phyloP scores from a whole-genome alignment of 2,329 filamentous ascomycete species.

The Aspergillus pseudoviridinutans region DNA sequence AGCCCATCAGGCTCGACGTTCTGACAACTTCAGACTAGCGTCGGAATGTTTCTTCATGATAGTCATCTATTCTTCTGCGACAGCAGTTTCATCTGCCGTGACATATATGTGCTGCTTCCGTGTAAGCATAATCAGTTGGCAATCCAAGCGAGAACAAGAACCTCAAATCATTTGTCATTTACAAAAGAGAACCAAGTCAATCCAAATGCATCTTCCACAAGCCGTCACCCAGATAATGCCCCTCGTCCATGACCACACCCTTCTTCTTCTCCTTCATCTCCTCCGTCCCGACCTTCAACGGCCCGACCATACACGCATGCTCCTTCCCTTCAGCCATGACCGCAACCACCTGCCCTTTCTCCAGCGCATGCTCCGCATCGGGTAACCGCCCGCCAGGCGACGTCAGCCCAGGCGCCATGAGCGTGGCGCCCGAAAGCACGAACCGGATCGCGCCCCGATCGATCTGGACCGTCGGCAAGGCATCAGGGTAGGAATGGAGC shows the following conservation, averaged over 20 bases:
- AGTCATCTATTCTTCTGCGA: not conserved
- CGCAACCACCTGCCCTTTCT: slow-evolving; percentile 78
- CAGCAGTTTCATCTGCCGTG: not conserved
- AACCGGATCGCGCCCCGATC: slow-evolving; percentile 96
- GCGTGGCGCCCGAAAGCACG: slow-evolving; percentile 84
- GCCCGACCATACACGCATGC: slow-evolving; percentile 82
- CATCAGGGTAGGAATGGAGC: slow-evolving; percentile 82
- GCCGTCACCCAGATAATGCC: slow-evolving; percentile 91
- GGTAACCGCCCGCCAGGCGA: slow-evolving; percentile 77
- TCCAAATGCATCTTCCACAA: slow-evolving; percentile 71
- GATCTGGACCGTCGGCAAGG: slow-evolving; percentile 80
- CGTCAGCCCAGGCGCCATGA: slow-evolving; percentile 95
- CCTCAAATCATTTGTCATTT: not conserved
- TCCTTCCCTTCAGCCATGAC: slow-evolving; percentile 91
- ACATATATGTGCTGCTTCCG: not conserved
- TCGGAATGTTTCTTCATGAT: not conserved
- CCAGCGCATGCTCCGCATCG: slow-evolving; percentile 58
- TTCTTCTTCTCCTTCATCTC: slow-evolving; percentile 95
- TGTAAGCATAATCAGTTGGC: not conserved
- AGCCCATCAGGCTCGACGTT: not conserved
- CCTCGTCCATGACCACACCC: slow-evolving; percentile 87
- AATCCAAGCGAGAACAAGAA: not conserved
- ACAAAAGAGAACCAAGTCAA: slow-evolving; percentile 31
- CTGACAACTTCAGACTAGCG: no score
- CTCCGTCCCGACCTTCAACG: slow-evolving; percentile 77